These are phyloP conservation scores for Staphylotrichum longicolle DNA, from an alignment of 495 filamentous ascomycete species.

Conservation along the genomic window DNA sequence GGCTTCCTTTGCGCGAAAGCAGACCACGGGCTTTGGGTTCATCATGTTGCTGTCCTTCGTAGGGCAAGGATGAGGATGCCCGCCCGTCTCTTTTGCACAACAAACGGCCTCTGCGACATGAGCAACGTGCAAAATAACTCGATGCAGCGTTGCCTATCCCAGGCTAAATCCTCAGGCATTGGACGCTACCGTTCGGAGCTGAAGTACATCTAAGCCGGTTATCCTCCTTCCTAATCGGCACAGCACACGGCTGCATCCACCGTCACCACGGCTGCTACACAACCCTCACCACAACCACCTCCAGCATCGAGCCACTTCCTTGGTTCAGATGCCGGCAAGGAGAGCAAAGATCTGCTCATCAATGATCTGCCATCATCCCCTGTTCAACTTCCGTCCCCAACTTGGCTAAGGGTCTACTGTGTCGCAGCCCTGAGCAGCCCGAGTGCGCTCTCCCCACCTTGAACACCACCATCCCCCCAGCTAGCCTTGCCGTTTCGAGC, in stretches of 20 bases:
- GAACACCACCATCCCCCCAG: slow-evolving; percentile 19
- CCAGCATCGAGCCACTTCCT: slow-evolving; percentile 9
- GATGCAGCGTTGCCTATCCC: slow-evolving; percentile 18
- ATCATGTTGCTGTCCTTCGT: no score
- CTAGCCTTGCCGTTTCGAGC: slow-evolving; percentile 17
- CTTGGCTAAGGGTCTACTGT: neutral
- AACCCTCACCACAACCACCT: slow-evolving; percentile 8
- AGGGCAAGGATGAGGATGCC: no score
- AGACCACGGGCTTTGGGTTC: neutral
- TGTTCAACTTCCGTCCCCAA: neutral
- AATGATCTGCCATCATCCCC: slow-evolving; percentile 26
- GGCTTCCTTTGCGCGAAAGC: neutral
- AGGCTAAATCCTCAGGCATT: slow-evolving; percentile 23
- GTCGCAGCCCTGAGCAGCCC: neutral
- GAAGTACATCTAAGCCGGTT: slow-evolving; percentile 18
- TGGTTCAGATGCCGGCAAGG: slow-evolving; percentile 29
- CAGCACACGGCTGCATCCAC: slow-evolving; percentile 11
- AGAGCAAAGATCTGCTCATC: slow-evolving; percentile 32
- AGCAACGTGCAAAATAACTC: slow-evolving; percentile 9
- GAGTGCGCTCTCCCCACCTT: slow-evolving; percentile 23
- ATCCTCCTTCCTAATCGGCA: slow-evolving; percentile 16
- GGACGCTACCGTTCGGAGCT: slow-evolving; percentile 20
- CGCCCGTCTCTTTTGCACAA: neutral
- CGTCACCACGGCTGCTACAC: slow-evolving; percentile 10
- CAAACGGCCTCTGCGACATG: neutral